Percentiles rank a stretch among this genome's conserved stretches.
Conservation (phyloP, 768 basidiomycete species). For the Trametes cubensis region DNA sequence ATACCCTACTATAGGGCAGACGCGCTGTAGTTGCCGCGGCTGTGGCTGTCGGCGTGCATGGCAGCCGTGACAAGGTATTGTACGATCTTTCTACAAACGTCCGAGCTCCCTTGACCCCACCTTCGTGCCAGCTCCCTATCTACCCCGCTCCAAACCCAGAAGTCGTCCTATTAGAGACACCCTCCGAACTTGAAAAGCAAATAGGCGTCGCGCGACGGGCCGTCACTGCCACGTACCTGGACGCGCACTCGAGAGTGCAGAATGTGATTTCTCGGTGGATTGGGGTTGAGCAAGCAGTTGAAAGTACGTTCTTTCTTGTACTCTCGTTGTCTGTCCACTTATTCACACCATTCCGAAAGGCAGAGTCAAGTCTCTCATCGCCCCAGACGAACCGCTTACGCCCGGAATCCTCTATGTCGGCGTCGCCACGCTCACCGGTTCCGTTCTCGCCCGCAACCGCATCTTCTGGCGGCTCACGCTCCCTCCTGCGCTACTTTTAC, state of each 20-base stretch:
- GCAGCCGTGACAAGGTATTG: conserved; percentile 28
- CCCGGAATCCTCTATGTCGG: conserved; percentile 92
- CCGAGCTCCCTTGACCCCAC: background rate
- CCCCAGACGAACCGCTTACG: conserved; percentile 79
- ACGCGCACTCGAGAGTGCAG: conserved; percentile 70
- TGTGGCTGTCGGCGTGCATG: conserved; percentile 23
- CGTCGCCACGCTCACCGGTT: conserved; percentile 84
- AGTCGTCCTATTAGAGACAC: conserved; percentile 71
- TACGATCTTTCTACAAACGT: background rate
- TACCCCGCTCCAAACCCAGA: conserved; percentile 68
- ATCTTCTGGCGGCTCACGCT: conserved; percentile 70
- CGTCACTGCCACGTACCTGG: conserved; percentile 55
- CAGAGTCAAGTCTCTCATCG: conserved; percentile 80
- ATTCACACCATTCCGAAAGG: conserved; percentile 43
- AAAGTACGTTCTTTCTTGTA: conserved; percentile 58
- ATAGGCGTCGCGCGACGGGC: conserved; percentile 72
- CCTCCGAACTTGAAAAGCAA: conserved; percentile 73
- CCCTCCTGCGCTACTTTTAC: conserved; percentile 72
- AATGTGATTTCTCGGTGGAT: conserved; percentile 82
- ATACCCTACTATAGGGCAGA: conserved; percentile 17
- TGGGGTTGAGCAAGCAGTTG: conserved; percentile 79
- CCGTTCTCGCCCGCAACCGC: conserved; percentile 83
- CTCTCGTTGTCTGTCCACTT: background rate
- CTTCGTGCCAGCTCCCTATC: conserved; percentile 70
- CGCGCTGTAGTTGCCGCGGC: conserved; percentile 22